Percentiles rank a stretch among this genome's conserved stretches.
Evolutionary conservation across 2,329 filamentous ascomycete genomes (phyloP).

Genomic region (Sarocladiaceae sp.): DNA sequence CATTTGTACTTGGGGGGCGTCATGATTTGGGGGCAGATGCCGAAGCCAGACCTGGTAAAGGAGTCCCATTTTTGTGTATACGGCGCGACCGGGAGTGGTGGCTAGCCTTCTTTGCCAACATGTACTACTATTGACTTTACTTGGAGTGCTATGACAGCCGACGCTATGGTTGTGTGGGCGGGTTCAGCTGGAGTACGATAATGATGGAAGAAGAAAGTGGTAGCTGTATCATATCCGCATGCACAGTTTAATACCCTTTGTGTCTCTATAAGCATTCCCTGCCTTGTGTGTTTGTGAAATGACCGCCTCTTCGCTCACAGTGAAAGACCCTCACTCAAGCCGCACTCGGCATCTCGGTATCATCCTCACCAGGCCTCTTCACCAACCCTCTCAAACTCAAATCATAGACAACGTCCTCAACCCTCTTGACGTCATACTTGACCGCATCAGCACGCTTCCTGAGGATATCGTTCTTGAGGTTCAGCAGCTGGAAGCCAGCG

Average conservation of each 20-base stretch:
- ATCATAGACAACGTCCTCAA: slow-evolving; percentile 97
- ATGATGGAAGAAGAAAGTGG: too few relatives aligned
- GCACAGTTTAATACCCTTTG: too few relatives aligned
- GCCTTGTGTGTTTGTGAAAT: too few relatives aligned
- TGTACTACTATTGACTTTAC: background rate
- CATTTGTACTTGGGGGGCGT: background rate
- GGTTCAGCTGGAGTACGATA: too few relatives aligned
- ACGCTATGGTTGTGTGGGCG: background rate
- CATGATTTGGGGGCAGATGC: background rate
- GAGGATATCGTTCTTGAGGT: slow-evolving; percentile 92
- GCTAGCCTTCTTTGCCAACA: background rate
- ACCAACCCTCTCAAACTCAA: slow-evolving; percentile 81
- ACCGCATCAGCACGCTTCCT: slow-evolving; percentile 86
- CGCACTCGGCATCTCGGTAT: slow-evolving; percentile 28
- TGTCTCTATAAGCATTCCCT: too few relatives aligned
- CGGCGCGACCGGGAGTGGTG: background rate
- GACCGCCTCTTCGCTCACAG: too few relatives aligned
- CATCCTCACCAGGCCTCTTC: slow-evolving; percentile 37
- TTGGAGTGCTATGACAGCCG: background rate
- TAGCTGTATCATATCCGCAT: background rate
- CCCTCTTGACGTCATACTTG: slow-evolving; percentile 97
- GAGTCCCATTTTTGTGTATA: background rate
- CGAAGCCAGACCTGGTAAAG: background rate
- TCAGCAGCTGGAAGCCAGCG: slow-evolving; percentile 93
- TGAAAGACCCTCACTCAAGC: too few relatives aligned